Percentiles rank a stretch among this genome's conserved stretches.
These are phyloP conservation scores for Penicillium digitatum DNA, from an alignment of 2,329 filamentous ascomycete species.

Conservation along the genomic window DNA sequence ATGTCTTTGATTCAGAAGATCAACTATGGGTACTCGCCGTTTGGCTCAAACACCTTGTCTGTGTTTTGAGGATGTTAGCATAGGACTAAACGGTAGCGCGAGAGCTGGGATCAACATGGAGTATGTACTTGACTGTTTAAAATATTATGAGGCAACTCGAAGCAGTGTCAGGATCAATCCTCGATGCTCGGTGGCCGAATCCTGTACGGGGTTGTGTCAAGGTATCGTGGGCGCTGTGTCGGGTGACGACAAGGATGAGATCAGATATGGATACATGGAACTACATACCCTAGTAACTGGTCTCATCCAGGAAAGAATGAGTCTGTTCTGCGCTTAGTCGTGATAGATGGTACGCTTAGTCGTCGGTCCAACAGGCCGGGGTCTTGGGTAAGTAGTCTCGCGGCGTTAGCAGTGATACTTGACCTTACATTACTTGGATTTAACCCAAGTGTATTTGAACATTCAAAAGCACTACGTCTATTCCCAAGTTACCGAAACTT, in stretches of 20 bases:
- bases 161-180: neutral
- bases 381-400: too few species aligned
- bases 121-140: neutral
- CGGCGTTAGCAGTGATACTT: too few species aligned
- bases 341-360: neutral
- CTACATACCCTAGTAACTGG: too few species aligned
- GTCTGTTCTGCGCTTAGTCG: neutral
- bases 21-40: neutral
- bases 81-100: neutral
- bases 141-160: neutral
- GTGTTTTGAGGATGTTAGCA: neutral
- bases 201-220: neutral
- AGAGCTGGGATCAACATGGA: neutral
- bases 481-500: neutral
- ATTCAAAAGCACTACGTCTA: too few species aligned
- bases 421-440: too few species aligned
- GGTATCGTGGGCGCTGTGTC: neutral
- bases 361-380: neutral
- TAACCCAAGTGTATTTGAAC: too few species aligned
- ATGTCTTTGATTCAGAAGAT: neutral
- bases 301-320: too few species aligned
- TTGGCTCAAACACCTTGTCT: neutral
- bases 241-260: neutral
- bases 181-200: neutral
- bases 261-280: too few species aligned